A percentile compares a stretch with the other conserved stretches of the same genome.
Conservation (phyloP, 2,329 filamentous ascomycete species). For the Pestalotiopsis sp. region DNA sequence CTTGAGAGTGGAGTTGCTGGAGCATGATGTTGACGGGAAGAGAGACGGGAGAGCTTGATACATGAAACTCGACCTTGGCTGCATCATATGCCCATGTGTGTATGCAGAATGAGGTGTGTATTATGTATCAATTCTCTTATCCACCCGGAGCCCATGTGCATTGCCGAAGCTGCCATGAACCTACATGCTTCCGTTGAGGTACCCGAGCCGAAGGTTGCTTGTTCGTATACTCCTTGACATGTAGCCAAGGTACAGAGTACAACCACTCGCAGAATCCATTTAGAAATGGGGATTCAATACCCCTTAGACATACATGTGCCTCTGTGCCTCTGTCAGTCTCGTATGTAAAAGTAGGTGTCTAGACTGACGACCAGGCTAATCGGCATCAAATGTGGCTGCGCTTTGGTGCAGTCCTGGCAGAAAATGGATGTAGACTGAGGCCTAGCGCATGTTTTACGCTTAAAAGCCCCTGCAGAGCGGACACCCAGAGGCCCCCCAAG, state of each 20-base stretch:
- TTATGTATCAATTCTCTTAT: neutral
- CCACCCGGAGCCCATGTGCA: neutral
- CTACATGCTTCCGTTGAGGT: too few relatives aligned
- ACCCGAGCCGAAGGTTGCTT: too few relatives aligned
- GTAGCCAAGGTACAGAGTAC: too few relatives aligned
- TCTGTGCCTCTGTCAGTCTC: neutral
- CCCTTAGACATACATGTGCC: neutral
- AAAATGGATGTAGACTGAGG: conserved; percentile 1
- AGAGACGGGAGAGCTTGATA: neutral
- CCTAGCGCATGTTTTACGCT: conserved; percentile 13
- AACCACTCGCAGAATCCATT: neutral
- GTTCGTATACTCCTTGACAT: too few relatives aligned
- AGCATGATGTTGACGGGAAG: neutral
- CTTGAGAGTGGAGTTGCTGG: neutral
- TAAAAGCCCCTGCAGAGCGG: neutral
- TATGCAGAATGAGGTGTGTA: neutral
- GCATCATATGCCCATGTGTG: neutral
- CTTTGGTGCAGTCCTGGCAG: neutral
- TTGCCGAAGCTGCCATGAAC: too few relatives aligned
- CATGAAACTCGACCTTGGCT: neutral
- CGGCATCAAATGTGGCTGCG: neutral
- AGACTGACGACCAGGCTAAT: neutral
- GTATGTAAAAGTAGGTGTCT: neutral
- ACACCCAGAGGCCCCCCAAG: neutral
- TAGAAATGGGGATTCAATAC: neutral